phyloP scores from a whole-genome alignment of 2,329 filamentous ascomycete genomes.

The Remersonia thermophila region DNA sequence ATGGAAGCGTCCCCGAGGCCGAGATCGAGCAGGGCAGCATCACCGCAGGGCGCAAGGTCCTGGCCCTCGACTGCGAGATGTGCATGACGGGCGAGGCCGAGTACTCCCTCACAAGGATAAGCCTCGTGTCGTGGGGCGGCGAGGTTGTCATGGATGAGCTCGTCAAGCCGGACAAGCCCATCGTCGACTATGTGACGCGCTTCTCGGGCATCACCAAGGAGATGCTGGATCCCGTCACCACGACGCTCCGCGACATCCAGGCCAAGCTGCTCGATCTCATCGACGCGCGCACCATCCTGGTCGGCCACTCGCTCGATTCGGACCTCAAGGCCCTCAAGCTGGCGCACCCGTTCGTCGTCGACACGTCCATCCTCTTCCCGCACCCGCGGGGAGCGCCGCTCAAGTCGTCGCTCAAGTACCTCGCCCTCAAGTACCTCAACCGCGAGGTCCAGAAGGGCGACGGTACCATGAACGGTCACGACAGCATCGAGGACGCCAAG shows the following conservation, averaged over 20 bases:
- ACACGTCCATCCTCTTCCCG: constrained; percentile 81
- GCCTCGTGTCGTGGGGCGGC: constrained; percentile 76
- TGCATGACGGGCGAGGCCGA: constrained; percentile 72
- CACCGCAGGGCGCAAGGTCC: constrained; percentile 65
- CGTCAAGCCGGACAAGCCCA: constrained; percentile 79
- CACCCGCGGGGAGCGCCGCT: constrained; percentile 81
- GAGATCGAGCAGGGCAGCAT: constrained; percentile 72
- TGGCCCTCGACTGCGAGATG: constrained; percentile 95
- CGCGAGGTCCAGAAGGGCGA: constrained; percentile 76
- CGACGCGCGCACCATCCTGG: constrained; percentile 57
- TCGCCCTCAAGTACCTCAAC: constrained; percentile 72
- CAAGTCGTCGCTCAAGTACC: constrained; percentile 82
- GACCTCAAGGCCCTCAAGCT: constrained; percentile 75
- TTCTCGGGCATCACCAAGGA: constrained; percentile 86
- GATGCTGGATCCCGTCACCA: constrained; percentile 73
- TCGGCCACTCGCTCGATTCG: constrained; percentile 73
- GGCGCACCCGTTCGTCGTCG: constrained; percentile 84
- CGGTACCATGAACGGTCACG: constrained; percentile 58
- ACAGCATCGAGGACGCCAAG: constrained; percentile 84
- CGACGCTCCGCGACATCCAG: constrained; percentile 74
- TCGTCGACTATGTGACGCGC: constrained; percentile 82
- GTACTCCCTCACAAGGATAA: constrained; percentile 79
- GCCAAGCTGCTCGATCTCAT: constrained; percentile 60
- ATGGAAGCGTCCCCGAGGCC: constrained; percentile 53
- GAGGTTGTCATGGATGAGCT: constrained; percentile 74